Base-by-base conservation (phyloP, 2,329 filamentous ascomycete genomes). In the Acrocalymma vagum region DNA sequence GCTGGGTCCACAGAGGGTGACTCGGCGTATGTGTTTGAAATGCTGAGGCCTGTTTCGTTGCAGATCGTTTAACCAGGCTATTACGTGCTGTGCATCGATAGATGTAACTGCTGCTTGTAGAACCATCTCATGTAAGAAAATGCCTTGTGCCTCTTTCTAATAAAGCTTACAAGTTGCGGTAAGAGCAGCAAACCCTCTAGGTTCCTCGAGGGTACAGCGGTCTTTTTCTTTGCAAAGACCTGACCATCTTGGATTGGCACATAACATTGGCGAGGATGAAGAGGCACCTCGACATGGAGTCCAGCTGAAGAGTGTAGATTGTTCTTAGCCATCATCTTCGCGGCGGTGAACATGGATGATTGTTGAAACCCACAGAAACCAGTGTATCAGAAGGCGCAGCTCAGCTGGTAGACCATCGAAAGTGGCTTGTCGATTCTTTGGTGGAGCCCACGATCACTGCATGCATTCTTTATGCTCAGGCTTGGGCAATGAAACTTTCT, bases 171-270 rank as follows among this genome's bases (percentile, higher is more conserved):
- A 48, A 9, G 48, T 50, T 7, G 32, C 37, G 13, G 37, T 29
- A 8, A 59, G 37, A 1, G 39, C 53, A 16, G 34, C 28, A 30
- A 45, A 43, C 5, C 53, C 51, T 4, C 10, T 16, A 11, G 39
- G 42, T n/a, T 42, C 32, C 15, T 38, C 29, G 36, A 45, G 42
- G 8, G 48, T 45, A 39, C 55, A 59, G 5, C 51, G 43, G 7
- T 54, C 43, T 2, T 27, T 24, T 33, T 58, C 51, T 10, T n/a
- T 14, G 26, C 53, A 51, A 11, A 55, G 30, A 20, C 51, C 49
- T 4, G 53, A 55, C 53, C 53, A 58, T 35, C 53, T 57, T 22
- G 57, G 56, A 30, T 57, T 55, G 10, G 44, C 44, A 36, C 55
- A 60, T 13, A 58, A 47, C 2, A 56, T 34, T 1, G 48, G 37